Evolutionary conservation across 805 yeast genomes (phyloP).

Genomic region (Wickerhamomyces ciferrii): DNA sequence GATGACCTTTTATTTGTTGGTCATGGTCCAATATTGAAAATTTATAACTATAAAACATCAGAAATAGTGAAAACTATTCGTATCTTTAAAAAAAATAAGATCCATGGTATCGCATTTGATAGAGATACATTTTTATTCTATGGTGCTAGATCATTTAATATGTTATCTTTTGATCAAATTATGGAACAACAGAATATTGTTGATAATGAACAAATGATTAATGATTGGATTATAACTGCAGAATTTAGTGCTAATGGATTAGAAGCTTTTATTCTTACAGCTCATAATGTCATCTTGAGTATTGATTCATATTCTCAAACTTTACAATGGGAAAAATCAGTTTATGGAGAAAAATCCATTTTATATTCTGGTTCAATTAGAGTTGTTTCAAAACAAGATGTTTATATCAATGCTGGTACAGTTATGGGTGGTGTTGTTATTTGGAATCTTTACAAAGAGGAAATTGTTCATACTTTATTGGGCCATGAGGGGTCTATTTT

Average conservation of each 20-base stretch:
- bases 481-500: slow-evolving; percentile 93
- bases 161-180: slow-evolving; percentile 30
- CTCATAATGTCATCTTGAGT: slow-evolving; percentile 66
- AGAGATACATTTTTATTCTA: slow-evolving; percentile 36
- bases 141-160: slow-evolving; percentile 70
- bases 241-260: slow-evolving; percentile 38
- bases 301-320: slow-evolving; percentile 23
- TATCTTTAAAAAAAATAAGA: slow-evolving; percentile 67
- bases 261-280: slow-evolving; percentile 55
- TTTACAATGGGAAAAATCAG: slow-evolving; percentile 24
- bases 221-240: slow-evolving; percentile 78
- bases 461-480: slow-evolving; percentile 48
- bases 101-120: slow-evolving; percentile 64
- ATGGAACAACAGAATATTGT: slow-evolving; percentile 17
- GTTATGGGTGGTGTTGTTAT: slow-evolving; percentile 83
- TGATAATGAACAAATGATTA: slow-evolving; percentile 42
- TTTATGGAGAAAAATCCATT: slow-evolving; percentile 71
- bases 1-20: slow-evolving; percentile 49
- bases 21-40: slow-evolving; percentile 61
- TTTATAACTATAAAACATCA: slow-evolving; percentile 41
- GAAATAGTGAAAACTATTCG: slow-evolving; percentile 32
- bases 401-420: slow-evolving; percentile 81
- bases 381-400: slow-evolving; percentile 33
- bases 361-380: slow-evolving; percentile 81
- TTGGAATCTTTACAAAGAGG: slow-evolving; percentile 54